These are phyloP conservation scores for Drechslerella stenobrocha DNA, from an alignment of 2,329 filamentous ascomycete species.

Conservation along the genomic window DNA sequence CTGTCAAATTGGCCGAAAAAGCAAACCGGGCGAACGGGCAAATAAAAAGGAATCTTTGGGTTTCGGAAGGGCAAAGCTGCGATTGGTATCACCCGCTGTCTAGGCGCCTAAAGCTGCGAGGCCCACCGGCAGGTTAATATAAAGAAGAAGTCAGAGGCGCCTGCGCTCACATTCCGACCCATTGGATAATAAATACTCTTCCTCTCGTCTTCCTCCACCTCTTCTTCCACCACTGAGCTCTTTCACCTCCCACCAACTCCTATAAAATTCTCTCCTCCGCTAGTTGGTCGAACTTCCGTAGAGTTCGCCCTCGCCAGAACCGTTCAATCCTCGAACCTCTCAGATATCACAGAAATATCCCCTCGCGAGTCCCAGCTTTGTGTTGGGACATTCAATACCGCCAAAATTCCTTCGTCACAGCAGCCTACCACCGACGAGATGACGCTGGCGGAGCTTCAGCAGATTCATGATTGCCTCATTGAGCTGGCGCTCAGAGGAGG, in stretches of 20 bases:
- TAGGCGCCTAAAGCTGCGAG: conserved; percentile 35
- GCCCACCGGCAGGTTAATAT: conserved; percentile 8
- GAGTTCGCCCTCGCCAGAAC: background rate
- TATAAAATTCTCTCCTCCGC: background rate
- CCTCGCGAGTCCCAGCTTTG: conserved; percentile 31
- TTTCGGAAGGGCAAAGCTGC: conserved; percentile 31
- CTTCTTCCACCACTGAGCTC: background rate
- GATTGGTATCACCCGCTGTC: conserved; percentile 27
- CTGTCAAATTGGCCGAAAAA: conserved; percentile 15
- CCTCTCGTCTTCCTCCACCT: background rate
- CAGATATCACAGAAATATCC: conserved; percentile 2
- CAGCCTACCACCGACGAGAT: conserved; percentile 38
- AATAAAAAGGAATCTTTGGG: conserved; percentile 17
- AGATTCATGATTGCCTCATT: conserved; percentile 65
- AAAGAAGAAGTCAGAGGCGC: conserved; percentile 5
- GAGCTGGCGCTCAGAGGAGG: conserved; percentile 67
- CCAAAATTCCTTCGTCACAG: conserved; percentile 47
- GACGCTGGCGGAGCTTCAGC: conserved; percentile 43
- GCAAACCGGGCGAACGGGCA: conserved; percentile 17
- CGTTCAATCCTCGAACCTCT: background rate
- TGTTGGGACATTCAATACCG: conserved; percentile 39
- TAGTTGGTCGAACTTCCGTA: conserved; percentile 1
- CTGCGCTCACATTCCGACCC: conserved; percentile 6
- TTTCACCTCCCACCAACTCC: conserved; percentile 9
- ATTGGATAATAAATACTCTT: background rate